Conservation (phyloP, 208 protist species). For the Wallacemonas sp. region DNA sequence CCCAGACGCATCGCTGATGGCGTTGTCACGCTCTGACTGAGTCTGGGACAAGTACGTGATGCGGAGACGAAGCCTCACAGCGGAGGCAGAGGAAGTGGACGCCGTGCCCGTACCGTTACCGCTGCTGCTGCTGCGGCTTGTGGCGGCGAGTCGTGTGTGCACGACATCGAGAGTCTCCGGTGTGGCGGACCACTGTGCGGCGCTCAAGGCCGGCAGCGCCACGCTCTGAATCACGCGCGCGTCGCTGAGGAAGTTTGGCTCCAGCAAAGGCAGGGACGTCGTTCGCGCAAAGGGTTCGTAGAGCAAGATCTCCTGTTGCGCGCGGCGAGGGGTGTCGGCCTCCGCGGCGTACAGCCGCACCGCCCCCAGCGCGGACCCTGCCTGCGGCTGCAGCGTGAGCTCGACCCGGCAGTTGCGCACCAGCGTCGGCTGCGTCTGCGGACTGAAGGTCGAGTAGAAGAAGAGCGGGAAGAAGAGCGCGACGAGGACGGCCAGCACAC, state of each 20-base stretch:
- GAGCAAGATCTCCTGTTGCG: background rate
- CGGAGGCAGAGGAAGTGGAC: background rate
- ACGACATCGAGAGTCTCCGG: conserved; percentile 1
- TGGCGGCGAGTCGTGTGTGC: background rate
- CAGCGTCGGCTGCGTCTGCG: conserved; percentile 44
- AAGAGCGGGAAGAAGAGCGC: conserved; percentile 69
- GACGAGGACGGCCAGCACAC: conserved; percentile 54
- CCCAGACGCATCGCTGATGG: conserved; percentile 2
- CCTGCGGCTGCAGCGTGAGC: conserved; percentile 12
- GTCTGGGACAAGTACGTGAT: conserved; percentile 1
- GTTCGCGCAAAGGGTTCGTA: conserved; percentile 1
- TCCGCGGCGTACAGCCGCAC: conserved; percentile 6
- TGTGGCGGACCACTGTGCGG: conserved; percentile 3
- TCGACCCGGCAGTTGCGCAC: conserved; percentile 20
- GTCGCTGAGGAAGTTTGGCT: conserved; percentile 9
- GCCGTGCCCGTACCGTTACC: background rate
- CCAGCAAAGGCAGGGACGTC: conserved; percentile 1
- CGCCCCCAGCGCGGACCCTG: background rate
- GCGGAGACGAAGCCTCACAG: background rate
- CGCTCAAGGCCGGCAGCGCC: conserved; percentile 2
- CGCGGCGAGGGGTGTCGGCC: background rate
- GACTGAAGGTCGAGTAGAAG: conserved; percentile 81
- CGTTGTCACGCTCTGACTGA: conserved; percentile 8
- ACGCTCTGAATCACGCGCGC: conserved; percentile 5
- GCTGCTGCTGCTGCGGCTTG: background rate